Conservation (phyloP, 2,329 filamentous ascomycete genomes). For the Mycosphaerella arachidis region DNA sequence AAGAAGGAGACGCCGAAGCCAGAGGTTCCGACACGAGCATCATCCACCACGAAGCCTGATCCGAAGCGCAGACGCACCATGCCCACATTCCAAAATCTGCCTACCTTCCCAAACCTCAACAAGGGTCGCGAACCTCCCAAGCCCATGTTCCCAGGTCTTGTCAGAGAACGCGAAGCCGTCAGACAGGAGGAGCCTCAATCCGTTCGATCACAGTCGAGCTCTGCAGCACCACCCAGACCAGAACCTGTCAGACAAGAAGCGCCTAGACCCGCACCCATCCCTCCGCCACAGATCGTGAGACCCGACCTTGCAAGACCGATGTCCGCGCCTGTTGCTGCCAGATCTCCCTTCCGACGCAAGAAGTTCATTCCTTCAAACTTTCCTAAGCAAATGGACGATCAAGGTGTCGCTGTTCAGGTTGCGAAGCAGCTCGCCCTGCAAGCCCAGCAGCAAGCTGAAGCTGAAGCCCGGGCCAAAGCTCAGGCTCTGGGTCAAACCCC, state of each 20-base stretch:
- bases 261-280: neutral
- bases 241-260: neutral
- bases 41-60: constrained; percentile 12
- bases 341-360: neutral
- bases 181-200: neutral
- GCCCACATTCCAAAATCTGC: neutral
- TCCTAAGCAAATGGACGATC: neutral
- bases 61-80: constrained; percentile 11
- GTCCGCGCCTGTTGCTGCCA: neutral
- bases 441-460: neutral
- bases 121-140: neutral
- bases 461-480: neutral
- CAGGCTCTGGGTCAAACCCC: neutral
- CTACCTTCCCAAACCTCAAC: neutral
- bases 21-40: constrained; percentile 1
- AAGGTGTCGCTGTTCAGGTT: neutral
- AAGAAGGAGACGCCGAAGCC: neutral
- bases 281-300: neutral
- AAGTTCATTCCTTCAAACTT: constrained; percentile 1
- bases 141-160: neutral
- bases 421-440: neutral
- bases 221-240: neutral
- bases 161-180: constrained; percentile 1
- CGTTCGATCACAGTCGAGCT: neutral
- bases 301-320: neutral